Base-by-base conservation (phyloP, 2,329 filamentous ascomycete species). In the Phyllosticta capitalensis region DNA sequence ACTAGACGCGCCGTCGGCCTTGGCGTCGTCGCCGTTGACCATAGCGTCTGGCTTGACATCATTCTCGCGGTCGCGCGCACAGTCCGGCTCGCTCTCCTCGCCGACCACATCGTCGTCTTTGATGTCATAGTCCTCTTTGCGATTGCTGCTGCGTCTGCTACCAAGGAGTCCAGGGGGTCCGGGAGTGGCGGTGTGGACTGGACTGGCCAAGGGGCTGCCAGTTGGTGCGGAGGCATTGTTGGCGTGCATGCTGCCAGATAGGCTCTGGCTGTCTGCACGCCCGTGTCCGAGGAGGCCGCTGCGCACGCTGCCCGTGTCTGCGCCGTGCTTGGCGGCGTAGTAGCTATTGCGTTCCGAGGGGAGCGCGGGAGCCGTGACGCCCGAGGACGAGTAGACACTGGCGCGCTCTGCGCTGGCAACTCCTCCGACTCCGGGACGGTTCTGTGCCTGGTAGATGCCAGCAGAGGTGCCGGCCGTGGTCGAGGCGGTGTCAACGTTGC, bases 271-370 rank as follows among this genome's bases (percentile, higher is more conserved):
- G 70, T 95, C 90, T 55, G 89, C 87, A 63, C 90, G 82, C 1
- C 83, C 84, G 71, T 96, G 92, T 0, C 89, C 88, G 2, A 89
- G 71, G 1, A 87, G 75, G 0, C 89, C 90, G 70, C 90, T 95
- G 58, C 89, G 82, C 28, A 95, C 78, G 68, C 90, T 95, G 9
- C 85, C 84, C 1, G 83, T 88, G 65, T 95, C 90, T 5, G 78
- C 72, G 51, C 74, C 72, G 61, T 76, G 73, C 63, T 78, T 78
- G 67, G 78, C 83, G 61, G 84, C 83, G 26, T 87, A 83, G 68
- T 95, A 92, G 72, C 89, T 95, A 70, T 88, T 92, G 54, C 92
- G 81, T 67, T 96, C 92, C 61, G 87, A 87, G 6, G 82, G 78
- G 7, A 89, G 73, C 12, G 83, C 81, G 5, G 86, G 85, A 0